These are phyloP conservation scores for Phaeodactylum tricornutum DNA, from an alignment of 108 stramenopile species.

Conservation along the genomic window DNA sequence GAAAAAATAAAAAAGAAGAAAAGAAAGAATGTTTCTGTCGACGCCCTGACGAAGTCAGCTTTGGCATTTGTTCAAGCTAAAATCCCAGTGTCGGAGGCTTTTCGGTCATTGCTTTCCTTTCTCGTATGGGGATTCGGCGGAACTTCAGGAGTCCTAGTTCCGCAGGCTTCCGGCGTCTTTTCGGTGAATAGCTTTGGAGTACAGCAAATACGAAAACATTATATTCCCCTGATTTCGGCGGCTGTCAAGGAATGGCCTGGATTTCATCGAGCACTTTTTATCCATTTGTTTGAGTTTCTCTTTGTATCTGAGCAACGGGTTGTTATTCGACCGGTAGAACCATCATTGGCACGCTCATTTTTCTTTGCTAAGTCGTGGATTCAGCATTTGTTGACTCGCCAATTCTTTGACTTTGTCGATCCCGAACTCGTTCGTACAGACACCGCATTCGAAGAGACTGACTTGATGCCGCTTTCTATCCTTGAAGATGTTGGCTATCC, in stretches of 20 bases:
- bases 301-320: constrained; percentile 4
- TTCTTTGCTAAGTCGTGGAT: constrained; percentile 38
- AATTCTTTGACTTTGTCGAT: constrained; percentile 17
- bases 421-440: neutral
- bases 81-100: neutral
- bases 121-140: constrained; percentile 26
- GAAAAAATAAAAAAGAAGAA: constrained; percentile 15
- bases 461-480: constrained; percentile 11
- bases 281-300: constrained; percentile 59
- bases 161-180: constrained; percentile 6
- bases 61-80: neutral
- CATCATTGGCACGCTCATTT: constrained; percentile 22
- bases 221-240: constrained; percentile 36
- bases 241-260: constrained; percentile 51
- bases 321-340: constrained; percentile 1
- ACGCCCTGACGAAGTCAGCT: neutral
- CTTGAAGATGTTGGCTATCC: constrained; percentile 33
- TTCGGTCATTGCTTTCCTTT: constrained; percentile 7
- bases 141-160: constrained; percentile 5
- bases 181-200: constrained; percentile 25
- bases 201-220: constrained; percentile 33
- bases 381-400: constrained; percentile 19
- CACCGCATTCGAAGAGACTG: constrained; percentile 10
- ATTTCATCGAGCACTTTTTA: constrained; percentile 38
- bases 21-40: neutral